Evolutionary conservation across 345 rosid species (phyloP).

Genomic region (Linum trigynum): DNA sequence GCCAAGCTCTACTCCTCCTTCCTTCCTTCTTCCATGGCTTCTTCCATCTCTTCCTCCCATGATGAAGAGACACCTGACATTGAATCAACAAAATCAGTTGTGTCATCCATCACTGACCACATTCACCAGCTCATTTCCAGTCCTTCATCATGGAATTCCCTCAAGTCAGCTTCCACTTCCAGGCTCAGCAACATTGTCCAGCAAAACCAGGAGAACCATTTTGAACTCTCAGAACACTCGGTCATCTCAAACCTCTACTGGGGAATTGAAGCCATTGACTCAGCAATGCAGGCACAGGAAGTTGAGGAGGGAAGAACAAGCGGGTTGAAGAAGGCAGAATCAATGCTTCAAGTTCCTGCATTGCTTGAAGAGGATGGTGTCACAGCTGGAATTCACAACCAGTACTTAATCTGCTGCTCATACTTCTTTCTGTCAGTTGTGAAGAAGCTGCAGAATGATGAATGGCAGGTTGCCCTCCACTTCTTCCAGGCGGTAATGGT

Average conservation of each 20-base stretch:
- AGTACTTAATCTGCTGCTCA: constrained; percentile 17
- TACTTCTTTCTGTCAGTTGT: constrained; percentile 28
- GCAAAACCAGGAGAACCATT: constrained; percentile 32
- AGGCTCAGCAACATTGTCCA: constrained; percentile 27
- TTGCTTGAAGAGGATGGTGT: constrained; percentile 63
- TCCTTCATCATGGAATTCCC: constrained; percentile 25
- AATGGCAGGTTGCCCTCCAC: constrained; percentile 59
- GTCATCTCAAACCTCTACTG: constrained; percentile 61
- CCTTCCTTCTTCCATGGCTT: constrained; percentile 23
- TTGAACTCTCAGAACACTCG: constrained; percentile 59
- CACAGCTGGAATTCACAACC: constrained; percentile 58
- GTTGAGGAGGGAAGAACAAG: constrained; percentile 24
- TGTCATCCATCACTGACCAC: constrained; percentile 34
- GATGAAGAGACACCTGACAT: constrained; percentile 32
- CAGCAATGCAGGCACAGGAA: constrained; percentile 32
- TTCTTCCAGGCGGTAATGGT: constrained; percentile 58
- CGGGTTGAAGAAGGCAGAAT: constrained; percentile 45
- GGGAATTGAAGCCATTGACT: constrained; percentile 61
- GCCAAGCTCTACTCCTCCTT: too few relatives aligned
- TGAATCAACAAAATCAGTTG: constrained; percentile 32
- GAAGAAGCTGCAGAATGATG: constrained; percentile 51
- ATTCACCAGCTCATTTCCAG: constrained; percentile 26
- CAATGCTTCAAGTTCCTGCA: constrained; percentile 81
- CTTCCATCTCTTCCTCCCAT: constrained; percentile 19
- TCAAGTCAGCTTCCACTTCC: constrained; percentile 37